Percentiles rank a stretch among this genome's conserved stretches.
phyloP scores from a whole-genome alignment of 2,329 filamentous ascomycete genomes.

The Leptographium galeiforme region DNA sequence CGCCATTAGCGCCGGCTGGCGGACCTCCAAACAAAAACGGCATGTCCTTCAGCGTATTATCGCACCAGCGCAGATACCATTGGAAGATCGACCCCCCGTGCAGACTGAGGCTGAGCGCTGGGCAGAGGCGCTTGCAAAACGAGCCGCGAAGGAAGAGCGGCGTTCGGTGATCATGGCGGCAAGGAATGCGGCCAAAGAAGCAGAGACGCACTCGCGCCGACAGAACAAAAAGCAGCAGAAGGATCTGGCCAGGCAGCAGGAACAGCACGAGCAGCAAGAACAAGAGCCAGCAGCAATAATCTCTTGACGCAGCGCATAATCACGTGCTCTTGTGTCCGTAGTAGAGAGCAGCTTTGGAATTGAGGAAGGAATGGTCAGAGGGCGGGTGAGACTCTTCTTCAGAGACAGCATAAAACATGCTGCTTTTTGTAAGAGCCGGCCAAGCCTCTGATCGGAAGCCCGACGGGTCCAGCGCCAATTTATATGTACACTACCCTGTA shows the following conservation, averaged over 20 bases:
- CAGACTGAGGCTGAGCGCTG: slow-evolving; percentile 50
- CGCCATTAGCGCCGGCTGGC: slow-evolving; percentile 52
- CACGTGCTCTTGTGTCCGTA: too few relatives aligned
- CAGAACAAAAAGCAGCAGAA: slow-evolving; percentile 4
- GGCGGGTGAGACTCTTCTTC: neutral
- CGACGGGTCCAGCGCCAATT: neutral
- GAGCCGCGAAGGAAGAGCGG: slow-evolving; percentile 42
- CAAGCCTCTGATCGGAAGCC: neutral
- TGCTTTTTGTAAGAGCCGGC: too few relatives aligned
- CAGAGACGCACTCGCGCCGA: slow-evolving; percentile 3
- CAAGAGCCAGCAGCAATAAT: neutral
- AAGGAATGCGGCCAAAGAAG: slow-evolving; percentile 7
- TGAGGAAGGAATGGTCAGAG: too few relatives aligned
- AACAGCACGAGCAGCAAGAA: neutral
- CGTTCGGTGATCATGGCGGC: slow-evolving; percentile 21
- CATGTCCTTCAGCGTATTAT: slow-evolving; percentile 67
- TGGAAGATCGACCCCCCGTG: slow-evolving; percentile 51
- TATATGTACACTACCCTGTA: neutral
- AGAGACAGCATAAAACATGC: too few relatives aligned
- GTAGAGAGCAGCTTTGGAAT: too few relatives aligned
- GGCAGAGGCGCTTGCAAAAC: slow-evolving; percentile 38
- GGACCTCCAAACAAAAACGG: slow-evolving; percentile 51
- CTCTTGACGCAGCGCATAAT: neutral
- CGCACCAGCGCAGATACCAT: slow-evolving; percentile 49
- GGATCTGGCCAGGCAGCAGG: neutral